These are phyloP conservation scores for Senna siamea DNA, from an alignment of 306 rosid species.

Conservation along the genomic window DNA sequence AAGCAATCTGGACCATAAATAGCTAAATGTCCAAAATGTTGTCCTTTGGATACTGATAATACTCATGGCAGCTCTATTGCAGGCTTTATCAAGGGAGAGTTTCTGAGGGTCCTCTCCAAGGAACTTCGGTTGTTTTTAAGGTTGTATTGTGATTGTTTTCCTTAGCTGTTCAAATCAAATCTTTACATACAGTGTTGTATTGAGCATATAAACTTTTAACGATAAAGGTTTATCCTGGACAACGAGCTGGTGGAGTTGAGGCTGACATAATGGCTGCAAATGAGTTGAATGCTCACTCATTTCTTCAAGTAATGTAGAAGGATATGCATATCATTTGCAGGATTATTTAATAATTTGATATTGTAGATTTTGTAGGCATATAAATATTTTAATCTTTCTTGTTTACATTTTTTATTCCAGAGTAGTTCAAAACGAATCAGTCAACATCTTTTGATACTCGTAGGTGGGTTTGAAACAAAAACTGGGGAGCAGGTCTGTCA, in stretches of 20 bases:
- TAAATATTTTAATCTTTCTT: conserved; percentile 6
- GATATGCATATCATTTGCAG: conserved; percentile 6
- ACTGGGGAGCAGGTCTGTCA: conserved; percentile 91
- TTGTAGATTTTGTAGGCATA: conserved; percentile 11
- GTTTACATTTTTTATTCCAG: conserved; percentile 48
- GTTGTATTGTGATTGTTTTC: conserved; percentile 38
- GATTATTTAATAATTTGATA: conserved; percentile 29
- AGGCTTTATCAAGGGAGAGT: conserved; percentile 97
- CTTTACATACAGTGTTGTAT: conserved; percentile 2
- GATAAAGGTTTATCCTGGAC: conserved; percentile 89
- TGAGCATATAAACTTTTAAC: conserved; percentile 26
- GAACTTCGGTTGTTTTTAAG: conserved; percentile 80
- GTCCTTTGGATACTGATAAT: conserved; percentile 51
- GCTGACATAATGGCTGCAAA: conserved; percentile 97
- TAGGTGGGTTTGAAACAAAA: conserved; percentile 91
- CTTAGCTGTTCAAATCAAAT: not conserved
- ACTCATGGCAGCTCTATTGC: conserved; percentile 64
- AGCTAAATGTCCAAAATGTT: not conserved
- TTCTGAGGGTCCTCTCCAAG: conserved; percentile 73
- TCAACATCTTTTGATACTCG: conserved; percentile 67
- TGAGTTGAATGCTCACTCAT: conserved; percentile 82
- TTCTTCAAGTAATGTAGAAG: conserved; percentile 72
- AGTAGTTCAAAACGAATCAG: conserved; percentile 56
- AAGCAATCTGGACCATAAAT: not conserved
- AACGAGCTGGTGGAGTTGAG: conserved; percentile 78